Percentiles rank a stretch among this genome's conserved stretches.
phyloP scores from a whole-genome alignment of 2,329 filamentous ascomycete genomes.

The Colletotrichum karsti region DNA sequence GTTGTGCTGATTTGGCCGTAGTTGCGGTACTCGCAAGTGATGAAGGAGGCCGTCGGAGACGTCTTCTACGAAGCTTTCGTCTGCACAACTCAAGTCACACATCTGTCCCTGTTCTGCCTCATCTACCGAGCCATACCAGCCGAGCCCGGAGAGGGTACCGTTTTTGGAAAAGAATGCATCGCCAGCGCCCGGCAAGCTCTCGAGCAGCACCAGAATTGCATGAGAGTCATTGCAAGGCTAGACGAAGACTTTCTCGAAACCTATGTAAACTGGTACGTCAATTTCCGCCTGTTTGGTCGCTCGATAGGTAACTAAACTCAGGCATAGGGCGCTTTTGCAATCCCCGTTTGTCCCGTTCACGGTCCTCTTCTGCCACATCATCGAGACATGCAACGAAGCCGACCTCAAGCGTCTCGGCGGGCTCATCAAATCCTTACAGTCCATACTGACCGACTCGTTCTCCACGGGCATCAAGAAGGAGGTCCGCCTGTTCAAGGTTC shows the following conservation, averaged over 20 bases:
- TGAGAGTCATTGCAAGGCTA: constrained; percentile 6
- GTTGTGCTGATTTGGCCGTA: background rate
- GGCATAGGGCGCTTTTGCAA: constrained; percentile 30
- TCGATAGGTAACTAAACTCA: background rate
- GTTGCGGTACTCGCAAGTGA: background rate
- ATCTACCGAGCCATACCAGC: constrained; percentile 36
- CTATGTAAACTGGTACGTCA: constrained; percentile 27
- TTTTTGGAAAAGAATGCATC: constrained; percentile 35
- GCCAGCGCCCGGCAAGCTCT: constrained; percentile 31
- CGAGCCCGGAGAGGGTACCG: constrained; percentile 18
- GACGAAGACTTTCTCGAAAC: constrained; percentile 10
- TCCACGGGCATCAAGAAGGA: constrained; percentile 25
- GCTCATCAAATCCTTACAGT: constrained; percentile 29
- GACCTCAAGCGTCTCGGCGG: constrained; percentile 44
- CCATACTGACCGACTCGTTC: background rate
- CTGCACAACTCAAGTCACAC: constrained; percentile 29
- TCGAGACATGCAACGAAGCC: constrained; percentile 47
- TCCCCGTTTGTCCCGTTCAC: constrained; percentile 37
- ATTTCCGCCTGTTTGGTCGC: background rate
- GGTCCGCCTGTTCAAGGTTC: constrained; percentile 31
- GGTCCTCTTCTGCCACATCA: constrained; percentile 36
- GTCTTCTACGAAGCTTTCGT: constrained; percentile 27
- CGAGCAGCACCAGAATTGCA: constrained; percentile 30
- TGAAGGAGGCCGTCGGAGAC: constrained; percentile 14
- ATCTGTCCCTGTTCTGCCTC: constrained; percentile 34